Percentiles rank a stretch among this genome's conserved stretches.
Evolutionary conservation across 73 alveolate species (phyloP).

Genomic region (Stentor roeselii): DNA sequence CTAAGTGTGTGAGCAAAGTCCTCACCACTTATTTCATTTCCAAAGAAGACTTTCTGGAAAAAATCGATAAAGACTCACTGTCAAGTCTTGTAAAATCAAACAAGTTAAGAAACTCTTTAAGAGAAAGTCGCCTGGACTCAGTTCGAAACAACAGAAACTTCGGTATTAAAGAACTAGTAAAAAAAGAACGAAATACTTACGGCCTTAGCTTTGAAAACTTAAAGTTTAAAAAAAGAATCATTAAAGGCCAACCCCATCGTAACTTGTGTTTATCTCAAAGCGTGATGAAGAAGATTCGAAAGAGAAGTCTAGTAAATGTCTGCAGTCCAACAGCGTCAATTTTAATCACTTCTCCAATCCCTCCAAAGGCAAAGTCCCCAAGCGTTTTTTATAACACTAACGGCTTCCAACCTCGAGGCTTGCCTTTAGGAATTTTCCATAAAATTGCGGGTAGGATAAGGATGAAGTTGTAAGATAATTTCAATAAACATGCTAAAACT

Average conservation of each 20-base stretch:
- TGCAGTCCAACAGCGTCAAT: background rate
- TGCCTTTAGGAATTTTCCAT: background rate
- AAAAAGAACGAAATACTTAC: no score
- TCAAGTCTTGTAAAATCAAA: background rate
- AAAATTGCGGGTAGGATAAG: background rate
- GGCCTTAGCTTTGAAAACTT: no score
- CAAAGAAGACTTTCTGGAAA: background rate
- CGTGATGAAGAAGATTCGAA: no score
- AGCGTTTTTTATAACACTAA: background rate
- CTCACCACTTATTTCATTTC: background rate
- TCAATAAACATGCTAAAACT: background rate
- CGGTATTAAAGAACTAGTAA: no score
- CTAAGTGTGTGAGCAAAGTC: background rate
- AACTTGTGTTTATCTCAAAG: no score
- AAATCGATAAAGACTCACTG: background rate
- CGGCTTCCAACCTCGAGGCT: background rate
- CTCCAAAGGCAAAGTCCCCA: background rate
- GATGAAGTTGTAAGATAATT: background rate
- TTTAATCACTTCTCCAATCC: background rate
- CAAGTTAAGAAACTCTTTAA: background rate
- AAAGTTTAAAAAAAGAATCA: no score
- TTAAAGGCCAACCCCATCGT: no score
- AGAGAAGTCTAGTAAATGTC: no score
- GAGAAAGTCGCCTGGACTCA: background rate
- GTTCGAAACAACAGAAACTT: no score